These are phyloP conservation scores for Aspergillus incahuasiensis DNA, from an alignment of 495 filamentous ascomycete species.

Conservation along the genomic window DNA sequence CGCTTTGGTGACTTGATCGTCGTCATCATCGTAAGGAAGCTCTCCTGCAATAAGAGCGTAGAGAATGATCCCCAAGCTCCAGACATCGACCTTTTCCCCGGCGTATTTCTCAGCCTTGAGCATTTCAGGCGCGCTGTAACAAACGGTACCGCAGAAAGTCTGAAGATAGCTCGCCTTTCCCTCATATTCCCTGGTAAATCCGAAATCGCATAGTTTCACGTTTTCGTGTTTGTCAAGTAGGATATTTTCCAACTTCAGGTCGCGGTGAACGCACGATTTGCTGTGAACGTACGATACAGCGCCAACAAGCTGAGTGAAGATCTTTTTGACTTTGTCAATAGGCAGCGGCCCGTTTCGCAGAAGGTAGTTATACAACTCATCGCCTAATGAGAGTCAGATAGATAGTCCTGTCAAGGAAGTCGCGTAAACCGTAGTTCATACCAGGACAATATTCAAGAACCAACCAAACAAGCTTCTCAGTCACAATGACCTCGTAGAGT, in stretches of 20 bases:
- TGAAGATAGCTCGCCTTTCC: conserved; percentile 92
- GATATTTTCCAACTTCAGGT: conserved; percentile 96
- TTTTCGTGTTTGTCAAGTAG: conserved; percentile 95
- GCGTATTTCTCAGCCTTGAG: conserved; percentile 97
- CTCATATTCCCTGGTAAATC: conserved; percentile 96
- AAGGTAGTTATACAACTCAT: conserved; percentile 96
- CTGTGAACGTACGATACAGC: conserved; percentile 94
- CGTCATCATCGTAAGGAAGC: conserved; percentile 92
- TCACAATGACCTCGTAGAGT: conserved; percentile 96
- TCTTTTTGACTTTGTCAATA: conserved; percentile 86
- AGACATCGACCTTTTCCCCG: conserved; percentile 95
- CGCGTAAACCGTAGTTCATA: conserved; percentile 36
- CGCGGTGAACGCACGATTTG: conserved; percentile 92
- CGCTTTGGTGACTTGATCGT: conserved; percentile 76
- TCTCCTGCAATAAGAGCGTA: conserved; percentile 91
- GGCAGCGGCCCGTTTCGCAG: conserved; percentile 79
- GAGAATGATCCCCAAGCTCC: conserved; percentile 95
- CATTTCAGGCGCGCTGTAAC: conserved; percentile 98
- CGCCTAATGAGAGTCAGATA: conserved; percentile 53
- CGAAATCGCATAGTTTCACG: conserved; percentile 98
- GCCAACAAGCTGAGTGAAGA: conserved; percentile 92
- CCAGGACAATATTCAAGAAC: conserved; percentile 96
- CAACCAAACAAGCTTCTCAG: conserved; percentile 90
- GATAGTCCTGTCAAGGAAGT: not conserved
- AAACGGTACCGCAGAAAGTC: conserved; percentile 96